Evolutionary conservation across 306 rosid genomes (phyloP), one percentile per base, ranked within the genome.

Genomic region (Fragaria nilgerrensis): DNA sequence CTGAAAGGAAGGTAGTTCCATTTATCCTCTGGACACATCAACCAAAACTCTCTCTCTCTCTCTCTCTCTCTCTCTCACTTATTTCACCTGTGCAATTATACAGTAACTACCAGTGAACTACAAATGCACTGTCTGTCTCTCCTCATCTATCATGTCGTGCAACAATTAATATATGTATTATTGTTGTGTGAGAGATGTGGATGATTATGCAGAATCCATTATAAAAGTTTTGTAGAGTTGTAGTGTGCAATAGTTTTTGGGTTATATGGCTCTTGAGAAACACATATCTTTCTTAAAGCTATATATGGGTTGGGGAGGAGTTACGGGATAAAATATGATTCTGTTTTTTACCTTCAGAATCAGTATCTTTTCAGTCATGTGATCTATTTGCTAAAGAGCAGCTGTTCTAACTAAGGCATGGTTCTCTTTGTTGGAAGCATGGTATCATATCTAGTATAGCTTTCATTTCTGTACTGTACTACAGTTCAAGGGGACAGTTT

Each of bases 1-100:
- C 68, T 90, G 36, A 77, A 79, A 68, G 87, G 85, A 77, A 89
- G 99, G 99, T 95, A 89, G 65, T 41, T 65, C 73, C 19, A 34
- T 8, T 66, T 34, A 50, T 50, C 67, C 10, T 56, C 66, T 55
- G 70, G 43, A 32, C 5, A 58, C 20, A 49, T 49, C 53, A 69
- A 55, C n/a, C n/a, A 23, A 43, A 8, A n/a, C 67, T 27, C 32
- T 29, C 34, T 32, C 34, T 32, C 34, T 32, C 34, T 32, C 34
- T 32, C 34, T 32, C 41, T 37, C 41, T 37, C 41, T 37, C 8
- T 37, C 41, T 37, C 36, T 37, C 41, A 5, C 41, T 37, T 37
- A 29, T 48, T 12, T 25, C 12, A 41, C 29, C 27, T n/a, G 19
- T 20, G 3, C 23, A 49, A 16, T 27, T 5, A 47, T 27, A 14